Evolutionary conservation across 73 alveolate genomes (phyloP).

Genomic region (Paramecium sexaurelia): DNA sequence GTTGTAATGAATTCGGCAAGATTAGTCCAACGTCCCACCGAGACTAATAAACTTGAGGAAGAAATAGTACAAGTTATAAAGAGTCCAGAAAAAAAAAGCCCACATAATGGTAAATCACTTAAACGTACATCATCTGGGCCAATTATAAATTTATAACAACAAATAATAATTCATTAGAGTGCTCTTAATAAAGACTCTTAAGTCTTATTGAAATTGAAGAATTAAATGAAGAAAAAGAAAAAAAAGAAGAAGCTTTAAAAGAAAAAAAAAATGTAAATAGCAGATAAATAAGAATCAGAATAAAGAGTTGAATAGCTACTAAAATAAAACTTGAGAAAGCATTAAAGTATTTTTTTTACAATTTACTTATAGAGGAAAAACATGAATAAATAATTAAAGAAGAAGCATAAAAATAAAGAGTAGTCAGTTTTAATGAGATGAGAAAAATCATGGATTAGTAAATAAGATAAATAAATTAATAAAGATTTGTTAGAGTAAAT

Average conservation of each 20-base stretch:
- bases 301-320: background rate
- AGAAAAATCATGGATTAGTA: constrained; percentile 1
- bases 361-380: background rate
- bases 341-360: background rate
- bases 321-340: constrained; percentile 1
- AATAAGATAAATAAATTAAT: constrained; percentile 17
- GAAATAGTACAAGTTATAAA: constrained; percentile 21
- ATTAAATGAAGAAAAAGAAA: background rate
- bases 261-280: background rate
- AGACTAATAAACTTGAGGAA: constrained; percentile 18
- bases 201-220: background rate
- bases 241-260: constrained; percentile 21
- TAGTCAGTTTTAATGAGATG: constrained; percentile 28
- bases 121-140: constrained; percentile 17
- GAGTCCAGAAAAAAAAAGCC: constrained; percentile 12
- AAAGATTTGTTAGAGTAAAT: constrained; percentile 25
- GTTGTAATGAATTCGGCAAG: constrained; percentile 40
- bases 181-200: background rate
- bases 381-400: background rate
- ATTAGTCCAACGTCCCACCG: background rate
- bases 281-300: background rate
- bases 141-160: constrained; percentile 8
- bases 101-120: constrained; percentile 16
- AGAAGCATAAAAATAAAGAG: background rate
- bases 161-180: background rate